Evolutionary conservation across 495 filamentous ascomycete genomes (phyloP).

Genomic region (Penicillium riverlandense): DNA sequence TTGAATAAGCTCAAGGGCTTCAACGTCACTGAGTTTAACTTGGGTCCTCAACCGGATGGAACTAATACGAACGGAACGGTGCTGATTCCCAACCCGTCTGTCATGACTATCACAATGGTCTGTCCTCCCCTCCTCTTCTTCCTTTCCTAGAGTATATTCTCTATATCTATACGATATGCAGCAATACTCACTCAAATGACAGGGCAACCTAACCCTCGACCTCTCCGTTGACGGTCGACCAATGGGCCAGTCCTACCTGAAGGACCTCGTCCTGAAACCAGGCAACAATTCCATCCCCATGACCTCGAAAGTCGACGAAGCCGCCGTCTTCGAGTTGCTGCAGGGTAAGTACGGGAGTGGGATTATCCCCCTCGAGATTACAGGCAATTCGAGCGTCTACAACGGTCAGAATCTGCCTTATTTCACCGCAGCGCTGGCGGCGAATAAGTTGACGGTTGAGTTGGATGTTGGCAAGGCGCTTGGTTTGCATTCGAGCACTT

Average conservation of each 20-base stretch:
- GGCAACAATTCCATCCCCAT: slow-evolving; percentile 54
- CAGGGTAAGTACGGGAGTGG: slow-evolving; percentile 41
- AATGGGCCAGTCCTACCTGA: slow-evolving; percentile 49
- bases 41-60: slow-evolving; percentile 26
- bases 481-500: slow-evolving; percentile 11
- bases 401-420: slow-evolving; percentile 55
- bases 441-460: slow-evolving; percentile 27
- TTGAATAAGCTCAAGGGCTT: slow-evolving; percentile 56
- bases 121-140: neutral
- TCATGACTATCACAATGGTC: slow-evolving; percentile 59
- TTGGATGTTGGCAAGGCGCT: slow-evolving; percentile 35
- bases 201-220: slow-evolving; percentile 62
- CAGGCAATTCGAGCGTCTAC: slow-evolving; percentile 50
- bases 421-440: slow-evolving; percentile 44
- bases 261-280: slow-evolving; percentile 51
- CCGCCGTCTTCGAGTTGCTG: slow-evolving; percentile 35
- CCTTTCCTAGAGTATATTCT: slow-evolving; percentile 3
- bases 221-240: slow-evolving; percentile 42
- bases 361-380: slow-evolving; percentile 52
- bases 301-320: slow-evolving; percentile 44
- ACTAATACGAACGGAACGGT: slow-evolving; percentile 59
- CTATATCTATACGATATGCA: no score
- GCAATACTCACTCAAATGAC: slow-evolving; percentile 5
- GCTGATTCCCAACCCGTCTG: slow-evolving; percentile 63
- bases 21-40: slow-evolving; percentile 45